Evolutionary conservation across 108 stramenopile genomes (phyloP), one percentile per base, ranked within the genome.

Genomic region (Cylindrotheca closterium): DNA sequence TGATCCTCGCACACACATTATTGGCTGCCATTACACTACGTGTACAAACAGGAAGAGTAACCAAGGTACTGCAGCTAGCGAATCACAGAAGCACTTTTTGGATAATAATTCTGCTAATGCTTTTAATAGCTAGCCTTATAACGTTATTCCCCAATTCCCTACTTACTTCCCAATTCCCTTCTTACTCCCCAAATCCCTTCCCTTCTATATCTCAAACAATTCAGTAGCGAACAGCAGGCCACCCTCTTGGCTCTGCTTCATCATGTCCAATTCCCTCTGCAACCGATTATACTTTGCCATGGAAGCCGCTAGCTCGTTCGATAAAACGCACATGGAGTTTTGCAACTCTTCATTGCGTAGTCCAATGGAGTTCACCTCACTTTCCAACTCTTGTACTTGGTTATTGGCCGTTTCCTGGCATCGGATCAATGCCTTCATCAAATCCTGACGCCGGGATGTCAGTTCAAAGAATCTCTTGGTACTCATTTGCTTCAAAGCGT

Each of bases 381-480:
- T 42, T 42, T 42, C 37, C 15, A 42, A 15, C 7, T 42, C 7
- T 10, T 42, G 37, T 10, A 42, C 37, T 42, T 42, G 37, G 10
- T 42, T 42, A 15, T 42, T 7, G 7, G 37, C 37, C 15, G 24
- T 65, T 18, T 57, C 57, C 26, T 23, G 10, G 28, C 71, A 65
- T 45, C 57, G 71, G 32, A 73, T 22, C 0, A 55, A 27, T 7
- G 65, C 17, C 30, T 64, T 73, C 19, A 73, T 46, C 4, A 73
- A 29, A 51, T 65, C 34, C 29, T 51, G 32, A 4, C 50, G 51
- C 1, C 37, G 37, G 15, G 61, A 50, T 33, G 65, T 49, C 15
- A 73, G 63, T 30, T 65, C 53, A 33, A 55, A 73, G 4, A 73
- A 47, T 30, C 57, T 30, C 23, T 37, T 46, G 4, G 71, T 73